Evolutionary conservation across 1,284 basidiomycete species (phyloP).

Genomic region (Papiliotrema flavescens): DNA sequence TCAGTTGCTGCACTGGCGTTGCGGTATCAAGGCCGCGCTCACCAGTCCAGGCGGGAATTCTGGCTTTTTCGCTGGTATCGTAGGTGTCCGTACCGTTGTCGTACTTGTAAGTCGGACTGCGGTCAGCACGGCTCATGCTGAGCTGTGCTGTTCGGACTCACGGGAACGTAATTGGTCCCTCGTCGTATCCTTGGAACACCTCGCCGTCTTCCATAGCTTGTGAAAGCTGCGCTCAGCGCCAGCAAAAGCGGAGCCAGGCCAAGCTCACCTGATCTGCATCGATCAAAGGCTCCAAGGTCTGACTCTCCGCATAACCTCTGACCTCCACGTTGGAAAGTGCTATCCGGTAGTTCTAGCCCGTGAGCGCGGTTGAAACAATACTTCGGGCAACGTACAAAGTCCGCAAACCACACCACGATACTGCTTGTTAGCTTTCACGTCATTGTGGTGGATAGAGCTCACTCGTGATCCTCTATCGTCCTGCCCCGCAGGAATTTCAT

Average conservation of each 20-base stretch:
- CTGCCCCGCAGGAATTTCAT: conserved; percentile 86
- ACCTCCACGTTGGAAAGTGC: conserved; percentile 78
- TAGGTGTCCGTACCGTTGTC: conserved; percentile 67
- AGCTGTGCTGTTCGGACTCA: conserved; percentile 7
- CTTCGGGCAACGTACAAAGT: conserved; percentile 53
- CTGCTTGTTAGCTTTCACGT: conserved; percentile 13
- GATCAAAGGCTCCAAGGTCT: conserved; percentile 69
- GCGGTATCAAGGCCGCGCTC: conserved; percentile 17
- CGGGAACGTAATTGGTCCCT: conserved; percentile 78
- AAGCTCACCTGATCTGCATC: conserved; percentile 73
- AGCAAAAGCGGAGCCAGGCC: background rate
- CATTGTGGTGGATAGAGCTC: conserved; percentile 32
- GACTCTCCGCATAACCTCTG: conserved; percentile 59
- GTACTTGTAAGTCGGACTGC: conserved; percentile 53
- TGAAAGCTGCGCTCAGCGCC: conserved; percentile 55
- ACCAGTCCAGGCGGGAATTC: conserved; percentile 98
- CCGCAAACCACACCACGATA: conserved; percentile 82
- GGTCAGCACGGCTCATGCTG: conserved; percentile 64
- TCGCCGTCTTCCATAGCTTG: conserved; percentile 64
- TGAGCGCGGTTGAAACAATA: background rate
- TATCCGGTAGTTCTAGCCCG: conserved; percentile 75
- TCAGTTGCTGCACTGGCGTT: no score
- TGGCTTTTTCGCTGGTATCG: conserved; percentile 92
- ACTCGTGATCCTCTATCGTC: conserved; percentile 86
- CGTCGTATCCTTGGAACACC: conserved; percentile 79